Conservation (phyloP, 139 green algal genomes). For the Ostreobium quekettii region DNA sequence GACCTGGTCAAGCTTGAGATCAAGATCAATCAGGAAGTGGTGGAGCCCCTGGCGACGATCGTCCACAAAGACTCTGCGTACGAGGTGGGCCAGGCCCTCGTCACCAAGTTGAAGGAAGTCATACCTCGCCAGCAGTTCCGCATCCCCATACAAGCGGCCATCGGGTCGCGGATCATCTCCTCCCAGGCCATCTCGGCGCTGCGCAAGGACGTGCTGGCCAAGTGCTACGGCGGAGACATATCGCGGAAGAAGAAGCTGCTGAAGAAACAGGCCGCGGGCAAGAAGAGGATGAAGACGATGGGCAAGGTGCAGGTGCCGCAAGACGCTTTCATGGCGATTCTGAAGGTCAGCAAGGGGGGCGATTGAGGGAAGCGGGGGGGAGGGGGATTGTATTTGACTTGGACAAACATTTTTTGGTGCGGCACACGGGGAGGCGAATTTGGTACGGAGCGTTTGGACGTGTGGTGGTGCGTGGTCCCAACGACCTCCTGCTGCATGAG, state of each 20-base stretch:
- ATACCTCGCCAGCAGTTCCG: slow-evolving; percentile 74
- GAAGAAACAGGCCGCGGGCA: slow-evolving; percentile 91
- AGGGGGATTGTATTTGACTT: not conserved
- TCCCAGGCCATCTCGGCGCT: slow-evolving; percentile 59
- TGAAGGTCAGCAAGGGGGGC: slow-evolving; percentile 63
- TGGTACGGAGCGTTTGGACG: too few relatives aligned
- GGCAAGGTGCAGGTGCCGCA: slow-evolving; percentile 86
- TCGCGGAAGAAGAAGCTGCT: slow-evolving; percentile 98
- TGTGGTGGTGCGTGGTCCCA: too few relatives aligned
- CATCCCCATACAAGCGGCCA: slow-evolving; percentile 62
- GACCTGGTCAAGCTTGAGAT: slow-evolving; percentile 89
- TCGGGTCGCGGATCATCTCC: slow-evolving; percentile 76
- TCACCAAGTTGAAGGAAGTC: slow-evolving; percentile 85
- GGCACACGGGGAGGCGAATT: too few relatives aligned
- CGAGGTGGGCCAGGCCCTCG: slow-evolving; percentile 50
- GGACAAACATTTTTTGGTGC: too few relatives aligned
- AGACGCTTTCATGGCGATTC: slow-evolving; percentile 95
- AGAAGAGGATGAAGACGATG: slow-evolving; percentile 86
- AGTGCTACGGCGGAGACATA: slow-evolving; percentile 94
- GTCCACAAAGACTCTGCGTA: slow-evolving; percentile 70
- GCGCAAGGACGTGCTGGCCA: slow-evolving; percentile 97
- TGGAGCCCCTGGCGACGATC: slow-evolving; percentile 78
- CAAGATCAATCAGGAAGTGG: slow-evolving; percentile 79
- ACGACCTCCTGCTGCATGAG: too few relatives aligned
- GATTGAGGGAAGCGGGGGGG: slow-evolving; percentile 11